phyloP scores from a whole-genome alignment of 2,329 filamentous ascomycete species.

The Stylonectria norvegica region DNA sequence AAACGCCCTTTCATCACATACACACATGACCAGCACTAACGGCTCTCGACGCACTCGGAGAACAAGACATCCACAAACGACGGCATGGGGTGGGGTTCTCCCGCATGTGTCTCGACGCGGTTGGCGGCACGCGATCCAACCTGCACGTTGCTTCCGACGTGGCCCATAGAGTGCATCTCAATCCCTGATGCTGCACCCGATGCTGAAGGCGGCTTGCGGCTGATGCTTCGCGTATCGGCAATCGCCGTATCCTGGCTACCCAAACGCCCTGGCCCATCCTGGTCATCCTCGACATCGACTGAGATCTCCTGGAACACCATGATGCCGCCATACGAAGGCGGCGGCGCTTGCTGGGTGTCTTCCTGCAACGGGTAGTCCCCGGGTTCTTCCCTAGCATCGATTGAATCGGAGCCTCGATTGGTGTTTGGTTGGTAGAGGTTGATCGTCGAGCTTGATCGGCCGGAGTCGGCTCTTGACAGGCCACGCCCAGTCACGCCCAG shows the following conservation, averaged over 20 bases:
- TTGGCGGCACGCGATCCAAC: slow-evolving; percentile 13
- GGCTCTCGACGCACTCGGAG: slow-evolving; percentile 23
- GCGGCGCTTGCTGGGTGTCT: slow-evolving; percentile 25
- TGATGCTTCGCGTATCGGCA: slow-evolving; percentile 7
- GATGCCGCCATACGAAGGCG: slow-evolving; percentile 48
- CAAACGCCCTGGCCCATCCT: slow-evolving; percentile 5
- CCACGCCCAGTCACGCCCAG: slow-evolving; percentile 6
- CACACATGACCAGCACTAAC: slow-evolving; percentile 3
- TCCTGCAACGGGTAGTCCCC: slow-evolving; percentile 20
- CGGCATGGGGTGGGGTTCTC: slow-evolving; percentile 11
- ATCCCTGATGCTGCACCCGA: slow-evolving; percentile 19
- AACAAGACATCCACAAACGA: slow-evolving; percentile 26
- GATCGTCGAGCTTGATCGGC: slow-evolving; percentile 23
- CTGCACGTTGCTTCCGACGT: slow-evolving; percentile 20
- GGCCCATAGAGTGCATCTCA: slow-evolving; percentile 23
- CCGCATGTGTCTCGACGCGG: slow-evolving; percentile 12
- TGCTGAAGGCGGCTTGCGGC: slow-evolving; percentile 5
- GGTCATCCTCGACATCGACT: slow-evolving; percentile 41
- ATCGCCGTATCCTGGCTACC: slow-evolving; percentile 8
- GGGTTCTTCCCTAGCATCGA: slow-evolving; percentile 15
- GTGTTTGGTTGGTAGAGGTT: slow-evolving; percentile 20
- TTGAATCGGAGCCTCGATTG: slow-evolving; percentile 13
- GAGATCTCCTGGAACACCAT: slow-evolving; percentile 61
- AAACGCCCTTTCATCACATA: not conserved
- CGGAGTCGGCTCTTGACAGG: slow-evolving; percentile 16